Conservation (phyloP, 495 filamentous ascomycete species). For the Lasiosphaeris hirsuta region DNA sequence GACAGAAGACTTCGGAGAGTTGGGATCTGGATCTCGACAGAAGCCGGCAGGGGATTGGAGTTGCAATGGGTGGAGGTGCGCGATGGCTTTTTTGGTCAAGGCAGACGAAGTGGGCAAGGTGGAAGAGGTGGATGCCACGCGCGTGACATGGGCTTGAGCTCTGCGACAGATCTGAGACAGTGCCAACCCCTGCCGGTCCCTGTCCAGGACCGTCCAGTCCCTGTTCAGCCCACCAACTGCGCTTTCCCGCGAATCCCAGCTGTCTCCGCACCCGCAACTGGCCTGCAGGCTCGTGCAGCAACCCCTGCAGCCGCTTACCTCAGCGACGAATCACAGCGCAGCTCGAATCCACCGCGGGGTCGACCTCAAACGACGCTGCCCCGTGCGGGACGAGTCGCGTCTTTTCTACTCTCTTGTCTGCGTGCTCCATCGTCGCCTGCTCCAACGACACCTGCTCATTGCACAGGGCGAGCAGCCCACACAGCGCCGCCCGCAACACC, state of each 20-base stretch:
- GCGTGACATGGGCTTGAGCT: constrained; percentile 20
- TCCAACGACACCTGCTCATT: constrained; percentile 25
- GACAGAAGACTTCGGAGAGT: constrained; percentile 7
- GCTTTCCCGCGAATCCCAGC: constrained; percentile 13
- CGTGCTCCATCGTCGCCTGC: background rate
- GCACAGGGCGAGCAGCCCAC: constrained; percentile 1
- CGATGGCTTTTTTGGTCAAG: background rate
- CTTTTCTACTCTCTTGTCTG: constrained; percentile 9
- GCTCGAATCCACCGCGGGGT: constrained; percentile 20
- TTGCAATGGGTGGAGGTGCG: background rate
- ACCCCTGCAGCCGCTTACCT: constrained; percentile 28
- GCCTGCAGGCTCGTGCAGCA: constrained; percentile 13
- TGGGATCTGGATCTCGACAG: constrained; percentile 23
- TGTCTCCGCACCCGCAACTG: constrained; percentile 20
- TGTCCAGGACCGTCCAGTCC: constrained; percentile 3
- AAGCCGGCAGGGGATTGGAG: constrained; percentile 10
- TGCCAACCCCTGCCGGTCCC: constrained; percentile 20
- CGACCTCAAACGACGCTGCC: constrained; percentile 35
- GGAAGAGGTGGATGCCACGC: constrained; percentile 6
- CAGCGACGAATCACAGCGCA: constrained; percentile 26
- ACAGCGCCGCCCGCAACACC: background rate
- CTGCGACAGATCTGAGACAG: constrained; percentile 40
- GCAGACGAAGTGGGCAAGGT: background rate
- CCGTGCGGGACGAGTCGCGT: constrained; percentile 27
- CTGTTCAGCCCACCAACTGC: constrained; percentile 14